Evolutionary conservation across 306 rosid genomes (phyloP).

Genomic region (Malus orientalis): DNA sequence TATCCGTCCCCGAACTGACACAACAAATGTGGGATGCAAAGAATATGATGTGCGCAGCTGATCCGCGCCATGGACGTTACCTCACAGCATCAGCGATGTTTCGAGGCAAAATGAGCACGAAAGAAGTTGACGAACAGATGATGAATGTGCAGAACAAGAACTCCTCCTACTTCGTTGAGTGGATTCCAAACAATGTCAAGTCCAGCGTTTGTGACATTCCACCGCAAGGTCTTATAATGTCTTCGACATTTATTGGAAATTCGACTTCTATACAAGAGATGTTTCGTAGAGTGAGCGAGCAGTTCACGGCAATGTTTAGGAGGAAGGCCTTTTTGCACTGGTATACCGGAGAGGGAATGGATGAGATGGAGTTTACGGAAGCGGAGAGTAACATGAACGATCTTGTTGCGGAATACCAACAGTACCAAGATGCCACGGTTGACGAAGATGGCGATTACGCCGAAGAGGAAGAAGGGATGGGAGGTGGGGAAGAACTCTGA

Average conservation of each 20-base stretch:
- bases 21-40: conserved; percentile 79
- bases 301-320: conserved; percentile 73
- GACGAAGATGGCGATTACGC: conserved; percentile 33
- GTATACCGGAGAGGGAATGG: conserved; percentile 79
- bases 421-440: conserved; percentile 56
- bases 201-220: conserved; percentile 77
- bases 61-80: conserved; percentile 66
- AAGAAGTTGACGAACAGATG: conserved; percentile 57
- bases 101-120: conserved; percentile 68
- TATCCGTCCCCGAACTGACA: conserved; percentile 62
- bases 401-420: conserved; percentile 75
- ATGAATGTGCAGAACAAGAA: conserved; percentile 67
- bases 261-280: conserved; percentile 75
- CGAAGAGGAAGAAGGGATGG: conserved; percentile 30
- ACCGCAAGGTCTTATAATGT: conserved; percentile 51
- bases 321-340: conserved; percentile 85
- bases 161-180: conserved; percentile 64
- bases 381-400: conserved; percentile 80
- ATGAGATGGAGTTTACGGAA: conserved; percentile 67
- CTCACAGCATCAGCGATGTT: conserved; percentile 72
- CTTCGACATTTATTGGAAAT: conserved; percentile 69
- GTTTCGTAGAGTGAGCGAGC: conserved; percentile 76
- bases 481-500: conserved; percentile 33
- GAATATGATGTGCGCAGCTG: conserved; percentile 75
- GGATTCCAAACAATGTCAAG: conserved; percentile 78